Base-by-base conservation (phyloP, 306 rosid genomes). In the Hylodesmum podocarpum region DNA sequence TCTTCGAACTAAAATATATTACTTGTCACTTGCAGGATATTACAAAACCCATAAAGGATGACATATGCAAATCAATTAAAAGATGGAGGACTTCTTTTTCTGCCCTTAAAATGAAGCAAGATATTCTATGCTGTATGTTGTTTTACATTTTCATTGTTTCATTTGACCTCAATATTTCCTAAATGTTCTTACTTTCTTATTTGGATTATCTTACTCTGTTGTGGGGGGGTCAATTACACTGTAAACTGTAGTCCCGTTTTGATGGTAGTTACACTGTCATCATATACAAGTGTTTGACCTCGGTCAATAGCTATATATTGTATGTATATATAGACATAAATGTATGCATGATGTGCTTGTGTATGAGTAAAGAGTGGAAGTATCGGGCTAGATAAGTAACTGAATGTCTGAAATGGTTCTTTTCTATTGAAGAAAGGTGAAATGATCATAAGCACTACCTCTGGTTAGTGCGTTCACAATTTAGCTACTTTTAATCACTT, bases 61-160 rank as follows among this genome's bases (percentile, higher is more conserved):
- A 89, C 72, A 73, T 81, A 46, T 92, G 99, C 69, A 76, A 80
- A 88, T 86, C 94, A 71, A 87, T 95, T 49, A 95, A 92, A 84
- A 89, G 87, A 87, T 87, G 97, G 97, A 80, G 89, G 62, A 77
- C 86, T 80, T 92, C 96, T 67, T 95, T 93, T 86, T 92, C 99
- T 67, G 97, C 97, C 0, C 96, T 95, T 54, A 95, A 90, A 84
- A 74, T 95, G 89, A 95, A 89, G 92, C 99, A 90, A 83, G 89
- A 95, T 80, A 85, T 95, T 87, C 90, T 95, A 80, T 89, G 86
- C 86, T 87, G 99, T 95, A 89, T 81, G 96, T 18, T 69, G 44
- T 69, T 73, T 71, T 58, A 43, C 33, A 25, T 54, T 68, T 44
- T 76, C 66, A 74, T 72, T 9, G 41, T 59, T 41, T 5, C 66